Base-by-base conservation (phyloP, 2,329 filamentous ascomycete genomes). In the Lanzia echinophila region DNA sequence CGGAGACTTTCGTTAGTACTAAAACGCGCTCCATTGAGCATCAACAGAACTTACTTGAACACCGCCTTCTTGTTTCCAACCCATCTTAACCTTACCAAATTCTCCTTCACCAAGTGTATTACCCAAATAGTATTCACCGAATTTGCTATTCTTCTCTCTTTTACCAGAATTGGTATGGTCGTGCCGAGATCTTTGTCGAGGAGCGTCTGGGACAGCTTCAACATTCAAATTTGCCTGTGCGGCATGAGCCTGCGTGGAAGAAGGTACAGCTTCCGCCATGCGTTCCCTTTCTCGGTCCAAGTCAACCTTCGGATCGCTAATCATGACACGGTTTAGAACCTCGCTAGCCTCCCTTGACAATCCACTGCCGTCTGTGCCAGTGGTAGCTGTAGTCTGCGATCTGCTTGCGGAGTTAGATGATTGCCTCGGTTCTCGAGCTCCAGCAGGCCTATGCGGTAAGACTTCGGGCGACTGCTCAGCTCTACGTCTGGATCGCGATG, bases 51-150 rank as follows among this genome's bases (percentile, higher is more conserved):
- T 62, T 73, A 86, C 83, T 75, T 92, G 86, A 47, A 95, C 87
- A 60, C 86, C 91, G 56, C 90, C 91, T 71, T 95, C 91, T 69
- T 90, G 88, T 71, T 96, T 97, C 94, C 94, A 99, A 24, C 94
- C 94, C 67, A 97, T 83, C 72, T 96, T 97, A 65, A 99, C 94
- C 70, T 99, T 99, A 61, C 94, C 94, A 69, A 99, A 99, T 71
- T 99, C 94, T 58, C 94, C 94, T 74, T 99, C 94, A 47, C 94
- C 94, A 47, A 99, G 86, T 2, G 92, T 97, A 70, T 96, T 92
- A 34, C 94, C 94, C 3, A 99, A 79, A 57, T 95, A 90, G 71
- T 97, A 99, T 59, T 96, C 90, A 56, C 92, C 92, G 68, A 99
- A 97, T 61, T 89, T 91, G 41, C 87, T 90, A 60, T 87, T 83